Evolutionary conservation across 2,329 filamentous ascomycete species (phyloP), one percentile per base, ranked within the genome.

Genomic region (Botrytis fragariae): DNA sequence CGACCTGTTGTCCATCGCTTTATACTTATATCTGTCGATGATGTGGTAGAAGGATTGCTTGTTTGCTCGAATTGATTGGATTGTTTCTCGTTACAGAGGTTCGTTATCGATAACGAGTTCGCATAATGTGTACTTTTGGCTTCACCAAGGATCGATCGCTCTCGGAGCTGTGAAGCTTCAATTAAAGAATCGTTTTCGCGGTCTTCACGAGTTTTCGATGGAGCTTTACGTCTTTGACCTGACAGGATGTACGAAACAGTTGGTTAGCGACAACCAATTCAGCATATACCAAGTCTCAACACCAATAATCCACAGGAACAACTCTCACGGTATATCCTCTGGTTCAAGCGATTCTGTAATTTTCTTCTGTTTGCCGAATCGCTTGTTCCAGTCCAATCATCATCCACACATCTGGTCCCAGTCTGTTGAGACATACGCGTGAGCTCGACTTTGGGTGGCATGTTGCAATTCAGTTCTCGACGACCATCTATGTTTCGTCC

Each of bases 371-470:
- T 80, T 75, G 81, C 82, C 4, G 82, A 81, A 80, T 85, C 82
- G 25, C 76, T 84, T 37, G 79, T 82, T 5, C 84, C 85, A 54
- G 84, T 85, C 84, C 85, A 86, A 78, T 85, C 82, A 69, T 86
- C 84, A 74, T 84, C 80, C 44, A 65, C 77, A 72, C 75, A 80
- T 77, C 74, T 80, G 12, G 83, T 83, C 83, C 84, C 69, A 72
- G 59, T 45, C 39, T 69, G 20, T 60, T 61, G 37, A 45, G 37
- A 44, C 51, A 69, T 45, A 25, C 29, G n/a, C 29, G 37, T 60
- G 51, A 60, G 37, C 32, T 60, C 39, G 39, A 45, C 54, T 61
- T 25, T 32, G n/a, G 25, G n/a, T 69, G 32, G 37, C 29, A 69
- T 59, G 48, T 20, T 44, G 51, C 42, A 32, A 51, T 39, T n/a